phyloP scores from a whole-genome alignment of 1,139 yeast species.

The Hyphopichia burtonii region DNA sequence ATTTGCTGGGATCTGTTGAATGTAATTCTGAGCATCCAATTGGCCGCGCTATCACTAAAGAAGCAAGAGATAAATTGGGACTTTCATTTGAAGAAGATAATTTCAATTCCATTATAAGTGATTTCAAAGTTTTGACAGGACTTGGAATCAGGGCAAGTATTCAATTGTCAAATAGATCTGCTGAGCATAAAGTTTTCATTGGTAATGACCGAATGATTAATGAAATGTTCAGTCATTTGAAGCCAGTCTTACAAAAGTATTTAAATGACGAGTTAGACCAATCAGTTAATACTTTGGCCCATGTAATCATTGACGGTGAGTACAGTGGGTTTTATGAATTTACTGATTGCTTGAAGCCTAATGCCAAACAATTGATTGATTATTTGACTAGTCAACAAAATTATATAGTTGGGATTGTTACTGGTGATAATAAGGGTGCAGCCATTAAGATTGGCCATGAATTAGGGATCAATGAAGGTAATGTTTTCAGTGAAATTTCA shows the following conservation, averaged over 20 bases:
- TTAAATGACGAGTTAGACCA: constrained; percentile 12
- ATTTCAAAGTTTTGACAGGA: constrained; percentile 62
- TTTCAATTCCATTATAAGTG: constrained; percentile 27
- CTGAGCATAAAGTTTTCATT: constrained; percentile 37
- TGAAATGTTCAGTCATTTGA: constrained; percentile 13
- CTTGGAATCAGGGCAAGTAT: constrained; percentile 64
- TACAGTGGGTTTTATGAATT: constrained; percentile 68
- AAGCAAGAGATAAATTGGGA: constrained; percentile 25
- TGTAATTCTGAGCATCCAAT: constrained; percentile 83
- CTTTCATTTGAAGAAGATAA: constrained; percentile 34
- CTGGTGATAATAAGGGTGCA: constrained; percentile 75
- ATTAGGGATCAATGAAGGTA: constrained; percentile 62
- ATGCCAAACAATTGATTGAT: constrained; percentile 59
- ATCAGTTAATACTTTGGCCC: constrained; percentile 32
- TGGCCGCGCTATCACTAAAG: constrained; percentile 62
- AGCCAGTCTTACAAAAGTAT: constrained; percentile 3
- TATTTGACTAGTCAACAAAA: constrained; percentile 51
- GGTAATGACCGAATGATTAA: constrained; percentile 58
- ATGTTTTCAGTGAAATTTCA: constrained; percentile 73
- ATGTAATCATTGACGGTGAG: constrained; percentile 51
- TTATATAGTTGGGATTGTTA: constrained; percentile 78
- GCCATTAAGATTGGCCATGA: constrained; percentile 65
- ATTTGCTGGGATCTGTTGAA: constrained; percentile 63
- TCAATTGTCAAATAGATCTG: constrained; percentile 10
- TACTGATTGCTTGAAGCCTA: constrained; percentile 67